A percentile compares a stretch with the other conserved stretches of the same genome.
phyloP scores from a whole-genome alignment of 2,329 filamentous ascomycete genomes.

The Cladosporium sp. region DNA sequence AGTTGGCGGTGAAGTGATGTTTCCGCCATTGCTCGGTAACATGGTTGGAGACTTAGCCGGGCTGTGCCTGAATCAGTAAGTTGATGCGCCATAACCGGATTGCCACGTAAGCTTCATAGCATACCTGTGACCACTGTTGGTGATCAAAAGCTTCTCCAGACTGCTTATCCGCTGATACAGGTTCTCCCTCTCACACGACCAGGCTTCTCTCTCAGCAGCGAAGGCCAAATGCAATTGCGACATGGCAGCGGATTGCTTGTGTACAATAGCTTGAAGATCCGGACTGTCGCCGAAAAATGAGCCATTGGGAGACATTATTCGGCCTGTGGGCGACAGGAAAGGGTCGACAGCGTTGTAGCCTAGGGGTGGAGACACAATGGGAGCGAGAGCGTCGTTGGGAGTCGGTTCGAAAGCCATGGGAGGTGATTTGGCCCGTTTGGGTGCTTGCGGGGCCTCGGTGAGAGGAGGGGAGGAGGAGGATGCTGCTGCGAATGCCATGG shows the following conservation, averaged over 20 bases:
- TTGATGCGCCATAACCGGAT: neutral
- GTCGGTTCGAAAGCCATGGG: conserved; percentile 33
- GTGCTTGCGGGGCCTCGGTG: neutral
- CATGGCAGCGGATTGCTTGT: conserved; percentile 31
- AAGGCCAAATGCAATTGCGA: conserved; percentile 31
- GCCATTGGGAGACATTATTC: conserved; percentile 20
- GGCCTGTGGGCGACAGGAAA: conserved; percentile 16
- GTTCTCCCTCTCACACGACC: conserved; percentile 29
- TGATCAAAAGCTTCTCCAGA: conserved; percentile 31
- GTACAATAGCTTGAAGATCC: conserved; percentile 30
- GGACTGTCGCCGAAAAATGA: conserved; percentile 5
- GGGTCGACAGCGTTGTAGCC: conserved; percentile 12
- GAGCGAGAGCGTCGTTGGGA: conserved; percentile 31
- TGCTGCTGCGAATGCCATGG: conserved; percentile 6
- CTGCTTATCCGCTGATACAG: conserved; percentile 31
- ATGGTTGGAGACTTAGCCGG: conserved; percentile 32
- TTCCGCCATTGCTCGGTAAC: conserved; percentile 23
- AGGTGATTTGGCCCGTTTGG: conserved; percentile 27
- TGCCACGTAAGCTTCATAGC: conserved; percentile 12
- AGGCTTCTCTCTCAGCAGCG: conserved; percentile 30
- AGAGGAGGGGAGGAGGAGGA: conserved; percentile 1
- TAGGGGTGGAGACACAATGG: conserved; percentile 19
- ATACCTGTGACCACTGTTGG: conserved; percentile 31
- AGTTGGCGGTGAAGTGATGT: conserved; percentile 18
- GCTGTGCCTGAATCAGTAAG: conserved; percentile 17